Percentiles rank a stretch among this genome's conserved stretches.
Evolutionary conservation across 73 alveolate species (phyloP).

Genomic region (Loxodes magnus): DNA sequence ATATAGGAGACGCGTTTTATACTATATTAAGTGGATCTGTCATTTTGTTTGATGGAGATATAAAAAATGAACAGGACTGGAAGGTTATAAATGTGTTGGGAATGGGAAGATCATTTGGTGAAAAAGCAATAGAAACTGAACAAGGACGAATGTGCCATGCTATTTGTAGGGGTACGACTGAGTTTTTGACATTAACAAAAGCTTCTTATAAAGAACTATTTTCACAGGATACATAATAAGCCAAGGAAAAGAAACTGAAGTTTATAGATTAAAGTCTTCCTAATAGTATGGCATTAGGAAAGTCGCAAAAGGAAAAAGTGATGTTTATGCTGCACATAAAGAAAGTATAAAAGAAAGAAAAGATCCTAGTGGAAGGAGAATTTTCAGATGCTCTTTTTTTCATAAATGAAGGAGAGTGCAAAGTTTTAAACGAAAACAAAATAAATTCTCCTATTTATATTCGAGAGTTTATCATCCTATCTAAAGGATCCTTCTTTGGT

Average conservation of each 20-base stretch:
- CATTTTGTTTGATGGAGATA: background rate
- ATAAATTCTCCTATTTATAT: too few species aligned
- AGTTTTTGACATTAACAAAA: conserved; percentile 22
- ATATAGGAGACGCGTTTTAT: conserved; percentile 14
- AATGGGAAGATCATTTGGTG: conserved; percentile 49
- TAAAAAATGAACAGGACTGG: background rate
- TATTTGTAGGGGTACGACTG: conserved; percentile 25
- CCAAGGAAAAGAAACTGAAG: conserved; percentile 12
- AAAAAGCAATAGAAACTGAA: conserved; percentile 53
- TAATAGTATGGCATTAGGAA: background rate
- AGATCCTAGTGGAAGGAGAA: background rate
- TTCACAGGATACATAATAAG: conserved; percentile 11
- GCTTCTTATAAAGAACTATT: conserved; percentile 18
- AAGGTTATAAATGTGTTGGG: background rate
- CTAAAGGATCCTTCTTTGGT: too few species aligned
- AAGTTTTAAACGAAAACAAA: too few species aligned
- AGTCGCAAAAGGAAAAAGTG: background rate
- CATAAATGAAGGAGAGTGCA: conserved; percentile 3
- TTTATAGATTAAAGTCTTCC: conserved; percentile 20
- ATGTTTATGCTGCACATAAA: background rate
- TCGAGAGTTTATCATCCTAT: too few species aligned
- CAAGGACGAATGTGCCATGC: conserved; percentile 61
- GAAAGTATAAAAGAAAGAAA: conserved; percentile 5
- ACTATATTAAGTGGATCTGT: conserved; percentile 5
- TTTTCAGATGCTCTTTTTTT: conserved; percentile 4